Percentiles rank a stretch among this genome's conserved stretches.
These are phyloP conservation scores for Diaporthe nobilis DNA, from an alignment of 2,329 filamentous ascomycete genomes.

Conservation along the genomic window DNA sequence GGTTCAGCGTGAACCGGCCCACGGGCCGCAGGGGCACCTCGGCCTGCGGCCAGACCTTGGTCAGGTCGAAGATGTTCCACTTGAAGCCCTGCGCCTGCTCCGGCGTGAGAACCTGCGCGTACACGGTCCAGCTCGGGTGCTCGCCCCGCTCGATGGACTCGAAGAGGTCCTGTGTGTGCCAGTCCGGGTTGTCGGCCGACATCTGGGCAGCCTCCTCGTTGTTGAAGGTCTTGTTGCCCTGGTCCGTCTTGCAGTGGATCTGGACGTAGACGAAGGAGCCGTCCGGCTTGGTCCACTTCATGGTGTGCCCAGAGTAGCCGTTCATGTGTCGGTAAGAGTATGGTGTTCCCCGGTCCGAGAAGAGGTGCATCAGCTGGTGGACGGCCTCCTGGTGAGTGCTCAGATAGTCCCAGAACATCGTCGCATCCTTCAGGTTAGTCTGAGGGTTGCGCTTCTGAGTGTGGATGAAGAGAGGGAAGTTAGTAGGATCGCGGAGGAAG, in stretches of 20 bases:
- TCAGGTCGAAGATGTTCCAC: constrained; percentile 78
- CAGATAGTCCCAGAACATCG: constrained; percentile 73
- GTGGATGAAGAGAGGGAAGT: constrained; percentile 83
- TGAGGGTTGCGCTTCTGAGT: constrained; percentile 83
- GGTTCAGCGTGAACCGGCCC: constrained; percentile 74
- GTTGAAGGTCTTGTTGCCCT: constrained; percentile 72
- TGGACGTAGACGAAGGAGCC: constrained; percentile 77
- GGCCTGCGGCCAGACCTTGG: constrained; percentile 77
- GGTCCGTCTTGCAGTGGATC: constrained; percentile 74
- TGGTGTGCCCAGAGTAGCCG: constrained; percentile 76
- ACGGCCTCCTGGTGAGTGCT: constrained; percentile 73
- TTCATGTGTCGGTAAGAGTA: constrained; percentile 77
- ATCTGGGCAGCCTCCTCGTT: constrained; percentile 69
- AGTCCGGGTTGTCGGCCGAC: constrained; percentile 72
- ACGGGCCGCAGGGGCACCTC: constrained; percentile 73
- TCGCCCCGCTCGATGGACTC: constrained; percentile 73
- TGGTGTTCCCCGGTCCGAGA: constrained; percentile 76
- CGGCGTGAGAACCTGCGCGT: constrained; percentile 74
- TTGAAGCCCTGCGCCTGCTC: constrained; percentile 72
- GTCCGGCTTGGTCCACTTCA: constrained; percentile 76
- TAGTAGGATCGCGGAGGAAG: constrained; percentile 81
- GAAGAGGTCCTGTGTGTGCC: constrained; percentile 74
- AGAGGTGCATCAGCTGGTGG: constrained; percentile 76
- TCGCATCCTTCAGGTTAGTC: constrained; percentile 79
- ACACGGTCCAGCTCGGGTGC: constrained; percentile 74